Evolutionary conservation across 768 basidiomycete genomes (phyloP).

Genomic region (Lentinula lateritia): DNA sequence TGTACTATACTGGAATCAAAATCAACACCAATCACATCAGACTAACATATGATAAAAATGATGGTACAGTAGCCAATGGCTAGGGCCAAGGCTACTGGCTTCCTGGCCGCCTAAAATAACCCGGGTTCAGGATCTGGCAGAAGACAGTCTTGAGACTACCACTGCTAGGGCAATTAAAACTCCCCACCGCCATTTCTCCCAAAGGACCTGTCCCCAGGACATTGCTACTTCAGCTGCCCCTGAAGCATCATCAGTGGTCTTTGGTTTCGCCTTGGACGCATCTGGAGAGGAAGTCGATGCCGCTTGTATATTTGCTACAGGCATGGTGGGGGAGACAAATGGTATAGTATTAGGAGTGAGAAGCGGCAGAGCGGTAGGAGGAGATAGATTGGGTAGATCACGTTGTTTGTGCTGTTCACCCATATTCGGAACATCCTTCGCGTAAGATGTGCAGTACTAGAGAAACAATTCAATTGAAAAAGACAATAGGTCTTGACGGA

Average conservation of each 20-base stretch:
- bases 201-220: slow-evolving; percentile 60
- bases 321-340: slow-evolving; percentile 9
- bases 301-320: slow-evolving; percentile 10
- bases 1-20: background rate
- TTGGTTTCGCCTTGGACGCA: background rate
- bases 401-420: slow-evolving; percentile 63
- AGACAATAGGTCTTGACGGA: slow-evolving; percentile 1
- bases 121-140: slow-evolving; percentile 21
- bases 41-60: background rate
- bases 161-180: slow-evolving; percentile 73
- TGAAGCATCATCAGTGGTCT: slow-evolving; percentile 21
- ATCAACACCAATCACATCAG: background rate
- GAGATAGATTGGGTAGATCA: slow-evolving; percentile 12
- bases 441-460: slow-evolving; percentile 64
- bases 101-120: background rate
- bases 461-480: slow-evolving; percentile 6
- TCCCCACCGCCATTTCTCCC: slow-evolving; percentile 86
- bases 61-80: too few species aligned
- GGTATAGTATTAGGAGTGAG: slow-evolving; percentile 11
- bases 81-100: background rate
- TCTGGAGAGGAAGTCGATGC: slow-evolving; percentile 7
- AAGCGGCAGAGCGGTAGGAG: slow-evolving; percentile 10
- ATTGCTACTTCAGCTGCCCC: slow-evolving; percentile 47
- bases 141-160: slow-evolving; percentile 70
- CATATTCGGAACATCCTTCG: slow-evolving; percentile 89